These are phyloP conservation scores for Septoria linicola DNA, from an alignment of 2,329 filamentous ascomycete genomes.

Conservation along the genomic window DNA sequence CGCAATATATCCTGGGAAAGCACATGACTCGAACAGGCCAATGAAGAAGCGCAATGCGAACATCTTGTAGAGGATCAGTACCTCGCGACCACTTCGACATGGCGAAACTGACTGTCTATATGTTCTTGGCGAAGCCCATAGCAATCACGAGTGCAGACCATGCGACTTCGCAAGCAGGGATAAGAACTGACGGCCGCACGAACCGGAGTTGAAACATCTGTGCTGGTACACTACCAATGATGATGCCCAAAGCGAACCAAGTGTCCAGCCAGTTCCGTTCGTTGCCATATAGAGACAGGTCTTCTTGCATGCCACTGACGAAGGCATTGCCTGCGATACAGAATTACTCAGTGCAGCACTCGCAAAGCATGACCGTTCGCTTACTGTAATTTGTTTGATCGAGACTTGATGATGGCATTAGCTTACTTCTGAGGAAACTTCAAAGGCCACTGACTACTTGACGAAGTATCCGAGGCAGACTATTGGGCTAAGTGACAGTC, in stretches of 20 bases:
- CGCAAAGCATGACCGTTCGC: no score
- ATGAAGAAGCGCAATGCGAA: slow-evolving; percentile 21
- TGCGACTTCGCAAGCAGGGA: slow-evolving; percentile 16
- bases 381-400: slow-evolving; percentile 8
- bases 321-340: slow-evolving; percentile 40
- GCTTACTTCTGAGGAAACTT: background rate
- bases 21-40: slow-evolving; percentile 18
- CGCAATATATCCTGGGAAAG: slow-evolving; percentile 17
- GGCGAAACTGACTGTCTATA: slow-evolving; percentile 12
- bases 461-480: slow-evolving; percentile 14
- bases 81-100: background rate
- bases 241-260: slow-evolving; percentile 20
- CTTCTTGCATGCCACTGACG: slow-evolving; percentile 45
- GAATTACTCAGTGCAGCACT: background rate
- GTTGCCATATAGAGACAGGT: slow-evolving; percentile 40
- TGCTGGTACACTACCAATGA: slow-evolving; percentile 19
- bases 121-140: slow-evolving; percentile 20
- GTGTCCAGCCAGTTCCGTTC: slow-evolving; percentile 38
- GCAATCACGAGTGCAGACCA: slow-evolving; percentile 19
- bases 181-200: slow-evolving; percentile 16
- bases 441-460: slow-evolving; percentile 7
- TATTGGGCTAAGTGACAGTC: slow-evolving; percentile 3
- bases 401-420: background rate
- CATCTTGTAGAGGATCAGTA: no score
- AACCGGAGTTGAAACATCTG: slow-evolving; percentile 16